A percentile compares a stretch with the other conserved stretches of the same genome.
These are phyloP conservation scores for Skeletonema potamos DNA, from an alignment of 108 stramenopile genomes.

Conservation along the genomic window DNA sequence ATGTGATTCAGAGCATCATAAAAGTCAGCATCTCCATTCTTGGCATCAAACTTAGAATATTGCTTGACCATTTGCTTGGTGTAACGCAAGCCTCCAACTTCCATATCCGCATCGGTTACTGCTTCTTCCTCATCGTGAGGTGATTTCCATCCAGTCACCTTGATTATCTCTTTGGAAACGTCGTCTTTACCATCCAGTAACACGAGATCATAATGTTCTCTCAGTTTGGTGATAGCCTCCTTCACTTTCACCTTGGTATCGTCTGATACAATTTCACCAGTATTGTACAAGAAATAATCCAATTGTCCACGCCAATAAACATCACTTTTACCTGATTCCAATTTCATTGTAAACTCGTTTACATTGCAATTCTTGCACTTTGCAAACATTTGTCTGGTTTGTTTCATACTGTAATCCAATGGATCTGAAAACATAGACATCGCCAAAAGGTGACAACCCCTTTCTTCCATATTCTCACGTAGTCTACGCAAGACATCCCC, in stretches of 20 bases:
- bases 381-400: slow-evolving; percentile 27
- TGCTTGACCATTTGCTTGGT: slow-evolving; percentile 36
- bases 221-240: slow-evolving; percentile 18
- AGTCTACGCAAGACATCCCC: slow-evolving; percentile 8
- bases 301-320: slow-evolving; percentile 29
- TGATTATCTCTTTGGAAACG: slow-evolving; percentile 17
- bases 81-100: slow-evolving; percentile 6
- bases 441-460: slow-evolving; percentile 26
- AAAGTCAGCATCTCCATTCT: slow-evolving; percentile 45
- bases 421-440: slow-evolving; percentile 28
- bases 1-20: slow-evolving; percentile 39
- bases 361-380: slow-evolving; percentile 12
- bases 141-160: slow-evolving; percentile 35
- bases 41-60: slow-evolving; percentile 20
- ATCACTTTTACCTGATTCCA: slow-evolving; percentile 1
- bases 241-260: slow-evolving; percentile 25
- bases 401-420: slow-evolving; percentile 31
- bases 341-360: slow-evolving; percentile 13
- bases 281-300: slow-evolving; percentile 44
- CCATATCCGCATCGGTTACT: background rate
- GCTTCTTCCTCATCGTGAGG: background rate
- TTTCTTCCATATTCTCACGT: slow-evolving; percentile 16
- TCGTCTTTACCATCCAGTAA: slow-evolving; percentile 19
- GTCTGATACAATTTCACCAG: background rate
- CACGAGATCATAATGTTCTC: slow-evolving; percentile 39